Percentiles rank a stretch among this genome's conserved stretches.
phyloP scores from a whole-genome alignment of 2,329 filamentous ascomycete genomes.

The Apiospora arundinis region DNA sequence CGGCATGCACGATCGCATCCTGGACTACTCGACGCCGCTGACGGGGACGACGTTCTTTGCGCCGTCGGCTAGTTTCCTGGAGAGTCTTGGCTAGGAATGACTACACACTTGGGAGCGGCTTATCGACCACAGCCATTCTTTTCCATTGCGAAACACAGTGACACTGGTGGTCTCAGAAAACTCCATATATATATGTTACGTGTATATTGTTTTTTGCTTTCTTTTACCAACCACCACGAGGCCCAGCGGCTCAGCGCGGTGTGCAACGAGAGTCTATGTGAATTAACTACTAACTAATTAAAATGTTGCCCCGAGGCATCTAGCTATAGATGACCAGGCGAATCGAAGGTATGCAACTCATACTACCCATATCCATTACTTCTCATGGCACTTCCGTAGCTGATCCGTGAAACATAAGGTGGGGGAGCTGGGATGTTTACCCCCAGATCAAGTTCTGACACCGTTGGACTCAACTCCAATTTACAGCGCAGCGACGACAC shows the following conservation, averaged over 20 bases:
- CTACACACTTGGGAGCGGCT: no score
- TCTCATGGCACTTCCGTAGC: neutral
- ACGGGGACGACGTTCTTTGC: conserved; percentile 62
- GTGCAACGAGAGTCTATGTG: neutral
- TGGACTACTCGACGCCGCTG: conserved; percentile 59
- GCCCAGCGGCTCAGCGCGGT: neutral
- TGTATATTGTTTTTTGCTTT: no score
- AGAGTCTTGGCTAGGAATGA: neutral
- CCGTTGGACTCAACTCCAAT: neutral
- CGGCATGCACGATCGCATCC: conserved; percentile 59
- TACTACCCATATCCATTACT: conserved; percentile 6
- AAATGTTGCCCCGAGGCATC: neutral
- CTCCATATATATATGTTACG: neutral
- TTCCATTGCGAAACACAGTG: neutral
- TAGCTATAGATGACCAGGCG: neutral
- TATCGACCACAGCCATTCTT: neutral
- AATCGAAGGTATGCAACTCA: conserved; percentile 6
- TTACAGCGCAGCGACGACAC: conserved; percentile 8
- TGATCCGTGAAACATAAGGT: neutral
- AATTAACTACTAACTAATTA: neutral
- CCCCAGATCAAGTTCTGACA: neutral
- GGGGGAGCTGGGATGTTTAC: no score
- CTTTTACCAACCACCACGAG: neutral
- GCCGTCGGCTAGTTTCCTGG: conserved; percentile 43
- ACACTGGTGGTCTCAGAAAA: neutral